A percentile compares a stretch with the other conserved stretches of the same genome.
Conservation (phyloP, 2,329 filamentous ascomycete species). For the Fusarium metavorans region DNA sequence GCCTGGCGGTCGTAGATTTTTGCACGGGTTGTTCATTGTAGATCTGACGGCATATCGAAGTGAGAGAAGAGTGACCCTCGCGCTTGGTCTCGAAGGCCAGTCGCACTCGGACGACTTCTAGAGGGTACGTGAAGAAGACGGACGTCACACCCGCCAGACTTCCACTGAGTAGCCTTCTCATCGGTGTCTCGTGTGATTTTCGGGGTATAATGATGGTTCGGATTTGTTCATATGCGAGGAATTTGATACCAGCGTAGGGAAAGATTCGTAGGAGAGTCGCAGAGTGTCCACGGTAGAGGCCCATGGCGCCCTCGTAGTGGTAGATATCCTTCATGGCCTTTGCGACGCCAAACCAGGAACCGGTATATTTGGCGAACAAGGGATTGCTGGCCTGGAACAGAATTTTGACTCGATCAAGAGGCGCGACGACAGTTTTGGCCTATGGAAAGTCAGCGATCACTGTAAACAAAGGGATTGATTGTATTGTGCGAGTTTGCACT, state of each 20-base stretch:
- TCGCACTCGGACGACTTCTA: conserved; percentile 93
- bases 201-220: conserved; percentile 80
- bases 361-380: conserved; percentile 91
- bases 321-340: conserved; percentile 88
- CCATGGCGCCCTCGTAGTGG: conserved; percentile 75
- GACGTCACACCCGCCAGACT: conserved; percentile 86
- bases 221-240: conserved; percentile 97
- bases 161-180: conserved; percentile 80
- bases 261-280: conserved; percentile 95
- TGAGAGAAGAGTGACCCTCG: conserved; percentile 75
- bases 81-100: conserved; percentile 93
- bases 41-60: conserved; percentile 85
- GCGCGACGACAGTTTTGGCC: conserved; percentile 96
- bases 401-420: conserved; percentile 97
- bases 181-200: conserved; percentile 80
- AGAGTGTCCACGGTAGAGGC: conserved; percentile 93
- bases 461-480: background rate
- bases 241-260: conserved; percentile 97
- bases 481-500: conserved; percentile 49
- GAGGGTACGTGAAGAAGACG: conserved; percentile 95
- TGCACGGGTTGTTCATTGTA: conserved; percentile 78
- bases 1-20: conserved; percentile 45
- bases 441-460: conserved; percentile 51
- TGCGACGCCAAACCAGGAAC: conserved; percentile 87
- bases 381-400: conserved; percentile 97